Evolutionary conservation across 2,329 filamentous ascomycete species (phyloP).

Genomic region (Colletotrichum magnum): DNA sequence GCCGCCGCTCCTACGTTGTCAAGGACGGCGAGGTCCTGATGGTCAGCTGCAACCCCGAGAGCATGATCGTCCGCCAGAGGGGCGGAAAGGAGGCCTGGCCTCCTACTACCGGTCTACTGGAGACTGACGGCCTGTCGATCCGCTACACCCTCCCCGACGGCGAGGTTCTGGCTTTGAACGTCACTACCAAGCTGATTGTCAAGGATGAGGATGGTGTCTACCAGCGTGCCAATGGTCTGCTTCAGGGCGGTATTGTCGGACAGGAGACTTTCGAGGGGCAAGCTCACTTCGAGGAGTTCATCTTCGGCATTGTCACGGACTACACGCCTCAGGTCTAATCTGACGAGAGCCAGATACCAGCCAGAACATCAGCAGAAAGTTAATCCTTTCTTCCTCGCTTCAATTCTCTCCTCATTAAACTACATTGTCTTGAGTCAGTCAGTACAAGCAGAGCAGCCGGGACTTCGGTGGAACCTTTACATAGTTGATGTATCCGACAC

Average conservation of each 20-base stretch:
- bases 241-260: background rate
- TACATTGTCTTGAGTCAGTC: too few relatives aligned
- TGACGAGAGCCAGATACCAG: too few relatives aligned
- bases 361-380: too few relatives aligned
- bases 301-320: too few relatives aligned
- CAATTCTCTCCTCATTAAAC: too few relatives aligned
- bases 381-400: too few relatives aligned
- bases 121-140: background rate
- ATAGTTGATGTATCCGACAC: too few relatives aligned
- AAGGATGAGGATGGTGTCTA: background rate
- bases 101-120: too few relatives aligned
- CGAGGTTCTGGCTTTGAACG: background rate
- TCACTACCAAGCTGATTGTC: background rate
- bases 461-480: too few relatives aligned
- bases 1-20: slow-evolving; percentile 46
- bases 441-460: too few relatives aligned
- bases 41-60: slow-evolving; percentile 44
- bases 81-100: slow-evolving; percentile 26
- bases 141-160: background rate
- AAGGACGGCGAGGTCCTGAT: slow-evolving; percentile 46
- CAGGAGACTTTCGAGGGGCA: slow-evolving; percentile 2
- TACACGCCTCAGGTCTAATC: too few relatives aligned
- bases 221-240: background rate
- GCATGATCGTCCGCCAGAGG: slow-evolving; percentile 42
- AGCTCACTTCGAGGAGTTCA: background rate